Evolutionary conservation across 768 basidiomycete genomes (phyloP).

Genomic region (Rickenella mellea): DNA sequence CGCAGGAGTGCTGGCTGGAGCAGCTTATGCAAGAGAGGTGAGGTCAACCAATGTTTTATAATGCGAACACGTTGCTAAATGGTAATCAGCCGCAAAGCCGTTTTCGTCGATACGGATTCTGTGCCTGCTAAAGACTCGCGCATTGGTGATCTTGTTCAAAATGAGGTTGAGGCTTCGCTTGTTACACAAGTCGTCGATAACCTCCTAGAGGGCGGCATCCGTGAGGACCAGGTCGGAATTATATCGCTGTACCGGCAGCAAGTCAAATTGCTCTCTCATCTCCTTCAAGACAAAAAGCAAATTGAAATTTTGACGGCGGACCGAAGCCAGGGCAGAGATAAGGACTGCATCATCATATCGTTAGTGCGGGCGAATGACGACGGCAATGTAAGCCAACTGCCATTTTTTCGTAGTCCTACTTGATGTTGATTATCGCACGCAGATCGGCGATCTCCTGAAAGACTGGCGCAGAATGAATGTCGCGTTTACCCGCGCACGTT

Average conservation of each 20-base stretch:
- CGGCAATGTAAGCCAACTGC: conserved; percentile 49
- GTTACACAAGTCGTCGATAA: conserved; percentile 61
- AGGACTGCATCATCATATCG: conserved; percentile 89
- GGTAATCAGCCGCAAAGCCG: conserved; percentile 58
- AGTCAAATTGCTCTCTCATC: conserved; percentile 74
- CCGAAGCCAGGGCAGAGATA: conserved; percentile 89
- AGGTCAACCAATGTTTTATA: conserved; percentile 11
- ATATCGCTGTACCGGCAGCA: conserved; percentile 94
- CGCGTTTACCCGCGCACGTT: conserved; percentile 85
- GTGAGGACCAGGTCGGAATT: conserved; percentile 67
- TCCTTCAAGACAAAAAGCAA: conserved; percentile 42
- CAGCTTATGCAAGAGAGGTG: conserved; percentile 58
- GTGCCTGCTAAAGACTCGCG: conserved; percentile 74
- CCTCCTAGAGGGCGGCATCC: conserved; percentile 55
- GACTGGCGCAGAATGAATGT: conserved; percentile 98
- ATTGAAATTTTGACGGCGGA: conserved; percentile 90
- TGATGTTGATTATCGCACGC: background rate
- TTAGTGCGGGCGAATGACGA: conserved; percentile 83
- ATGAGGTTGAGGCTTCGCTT: conserved; percentile 66
- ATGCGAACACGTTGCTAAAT: background rate
- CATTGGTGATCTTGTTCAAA: conserved; percentile 85
- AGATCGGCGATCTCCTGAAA: conserved; percentile 89
- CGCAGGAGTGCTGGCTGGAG: conserved; percentile 60
- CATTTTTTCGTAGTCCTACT: background rate
- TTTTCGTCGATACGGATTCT: conserved; percentile 90